Conservation (phyloP, 768 basidiomycete genomes). For the Leccinum ochraceum region DNA sequence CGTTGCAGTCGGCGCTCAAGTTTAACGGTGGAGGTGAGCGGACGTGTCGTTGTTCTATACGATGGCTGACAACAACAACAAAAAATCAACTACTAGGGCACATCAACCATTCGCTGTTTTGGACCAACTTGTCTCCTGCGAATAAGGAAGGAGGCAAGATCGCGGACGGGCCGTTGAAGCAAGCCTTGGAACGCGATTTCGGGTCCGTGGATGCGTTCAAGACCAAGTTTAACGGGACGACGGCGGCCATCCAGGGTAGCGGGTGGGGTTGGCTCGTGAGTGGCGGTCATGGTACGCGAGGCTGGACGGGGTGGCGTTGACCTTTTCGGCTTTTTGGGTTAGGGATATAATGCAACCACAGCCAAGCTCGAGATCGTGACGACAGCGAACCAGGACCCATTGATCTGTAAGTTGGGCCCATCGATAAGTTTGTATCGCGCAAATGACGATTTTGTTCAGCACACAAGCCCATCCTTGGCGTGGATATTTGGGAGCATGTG, state of each 20-base stretch:
- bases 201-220: constrained; percentile 88
- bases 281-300: constrained; percentile 8
- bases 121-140: constrained; percentile 91
- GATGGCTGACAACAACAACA: not conserved
- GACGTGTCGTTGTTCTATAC: not conserved
- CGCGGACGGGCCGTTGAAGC: constrained; percentile 65
- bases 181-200: constrained; percentile 78
- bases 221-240: constrained; percentile 81
- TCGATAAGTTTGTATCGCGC: not conserved
- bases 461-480: constrained; percentile 88
- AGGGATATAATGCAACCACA: constrained; percentile 69
- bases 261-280: constrained; percentile 98
- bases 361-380: constrained; percentile 88
- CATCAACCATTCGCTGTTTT: constrained; percentile 96
- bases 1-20: constrained; percentile 88
- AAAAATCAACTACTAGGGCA: constrained; percentile 49
- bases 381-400: constrained; percentile 95
- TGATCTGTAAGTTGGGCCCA: constrained; percentile 49
- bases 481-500: constrained; percentile 97
- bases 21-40: constrained; percentile 92
- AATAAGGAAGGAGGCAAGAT: constrained; percentile 64
- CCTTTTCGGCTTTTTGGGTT: not conserved
- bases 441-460: constrained; percentile 42
- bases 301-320: not conserved
- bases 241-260: constrained; percentile 92